Evolutionary conservation across 2,329 filamentous ascomycete species (phyloP).

Genomic region (Colletotrichum agaves): DNA sequence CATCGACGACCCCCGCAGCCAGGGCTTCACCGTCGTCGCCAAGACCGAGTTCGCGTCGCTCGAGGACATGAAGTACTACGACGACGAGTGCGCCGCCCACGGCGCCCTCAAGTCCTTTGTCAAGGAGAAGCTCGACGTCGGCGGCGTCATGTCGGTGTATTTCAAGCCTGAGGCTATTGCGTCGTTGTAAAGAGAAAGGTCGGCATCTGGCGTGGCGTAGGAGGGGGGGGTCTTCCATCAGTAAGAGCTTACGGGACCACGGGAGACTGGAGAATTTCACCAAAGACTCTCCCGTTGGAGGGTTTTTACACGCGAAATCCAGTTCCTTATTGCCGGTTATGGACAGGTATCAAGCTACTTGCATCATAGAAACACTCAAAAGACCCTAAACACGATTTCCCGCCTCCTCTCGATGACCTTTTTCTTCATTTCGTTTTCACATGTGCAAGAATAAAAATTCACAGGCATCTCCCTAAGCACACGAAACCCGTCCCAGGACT

Average conservation of each 20-base stretch:
- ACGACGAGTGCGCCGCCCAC: conserved; percentile 61
- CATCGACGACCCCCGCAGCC: conserved; percentile 67
- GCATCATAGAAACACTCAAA: conserved; percentile 13
- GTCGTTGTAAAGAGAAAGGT: neutral
- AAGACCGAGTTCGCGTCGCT: conserved; percentile 71
- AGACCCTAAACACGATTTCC: neutral
- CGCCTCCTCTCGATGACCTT: neutral
- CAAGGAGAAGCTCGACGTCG: conserved; percentile 45
- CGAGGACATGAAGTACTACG: conserved; percentile 78
- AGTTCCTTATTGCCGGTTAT: conserved; percentile 25
- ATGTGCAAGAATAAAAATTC: neutral
- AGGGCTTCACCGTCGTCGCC: conserved; percentile 73
- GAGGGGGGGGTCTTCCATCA: too few species aligned
- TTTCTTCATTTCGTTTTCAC: conserved; percentile 3
- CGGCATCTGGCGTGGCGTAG: too few species aligned
- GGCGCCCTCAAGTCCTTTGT: conserved; percentile 52
- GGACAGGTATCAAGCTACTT: conserved; percentile 36
- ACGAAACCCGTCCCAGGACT: neutral
- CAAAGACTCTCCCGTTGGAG: too few species aligned
- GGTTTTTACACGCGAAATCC: neutral
- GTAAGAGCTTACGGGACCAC: neutral
- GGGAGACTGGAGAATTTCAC: too few species aligned
- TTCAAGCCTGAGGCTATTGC: conserved; percentile 49
- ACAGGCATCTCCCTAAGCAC: neutral
- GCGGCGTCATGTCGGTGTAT: conserved; percentile 54